Base-by-base conservation (phyloP, 495 filamentous ascomycete genomes). In the Darksidea phi region DNA sequence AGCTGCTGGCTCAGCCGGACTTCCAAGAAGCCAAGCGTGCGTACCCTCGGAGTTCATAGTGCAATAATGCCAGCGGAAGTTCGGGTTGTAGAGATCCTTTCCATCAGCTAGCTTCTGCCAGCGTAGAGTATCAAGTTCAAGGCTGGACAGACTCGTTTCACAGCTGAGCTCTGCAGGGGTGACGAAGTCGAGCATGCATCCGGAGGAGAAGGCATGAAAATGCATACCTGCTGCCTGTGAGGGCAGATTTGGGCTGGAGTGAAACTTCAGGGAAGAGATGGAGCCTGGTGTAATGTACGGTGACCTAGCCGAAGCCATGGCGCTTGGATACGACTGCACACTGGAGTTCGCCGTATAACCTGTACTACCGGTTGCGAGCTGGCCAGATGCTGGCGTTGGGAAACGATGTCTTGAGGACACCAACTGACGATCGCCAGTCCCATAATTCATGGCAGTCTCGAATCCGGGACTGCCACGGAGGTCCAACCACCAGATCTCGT, bases 51-150 rank as follows among this genome's bases (percentile, higher is more conserved):
- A 84, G 70, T 96, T 91, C 73, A 95, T 86, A 0, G 90, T 91
- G 71, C 94, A 97, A 71, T 98, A 98, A 72, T 97, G 93, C 95
- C 95, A 97, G 49, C 91, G 84, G 71, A 91, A 97, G 10, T 87
- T 87, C 0, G 84, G 79, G 53, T 88, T 80, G 75, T 97, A 97
- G 23, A 97, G 87, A 70, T 97, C 95, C 25, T 87, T 86, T 8
- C 94, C 95, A 62, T 96, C 92, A 10, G 91, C 92, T 6, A 98
- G 75, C 69, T 89, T 92, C 71, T 94, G 90, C 94, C 94, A 98
- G 37, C 90, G 85, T 49, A 97, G 74, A 13, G 89, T 84, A 54
- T 86, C 86, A 12, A 98, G 78, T 48, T 97, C 93, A 15, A 98
- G 77, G 0, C 90, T 87, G 1, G 90, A 94, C 24, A 98, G 73